Percentiles rank a stretch among this genome's conserved stretches.
These are phyloP conservation scores for Styphnolobium japonicum DNA, from an alignment of 306 rosid genomes.

Conservation along the genomic window DNA sequence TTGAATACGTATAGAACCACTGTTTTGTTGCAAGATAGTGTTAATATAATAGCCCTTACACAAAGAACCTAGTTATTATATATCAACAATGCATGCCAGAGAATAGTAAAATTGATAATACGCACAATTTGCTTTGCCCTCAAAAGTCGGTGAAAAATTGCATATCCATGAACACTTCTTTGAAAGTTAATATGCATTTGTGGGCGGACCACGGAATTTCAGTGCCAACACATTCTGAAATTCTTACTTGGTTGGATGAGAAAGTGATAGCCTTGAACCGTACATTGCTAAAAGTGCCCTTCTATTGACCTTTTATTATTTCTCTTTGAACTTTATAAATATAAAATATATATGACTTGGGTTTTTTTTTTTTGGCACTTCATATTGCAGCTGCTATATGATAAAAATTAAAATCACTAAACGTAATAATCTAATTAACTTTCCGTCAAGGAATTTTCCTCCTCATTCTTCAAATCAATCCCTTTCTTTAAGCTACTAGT, in stretches of 20 bases:
- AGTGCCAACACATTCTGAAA: constrained; percentile 16
- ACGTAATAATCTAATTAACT: constrained; percentile 16
- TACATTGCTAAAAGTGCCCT: constrained; percentile 32
- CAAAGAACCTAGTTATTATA: too few relatives aligned
- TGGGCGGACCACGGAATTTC: constrained; percentile 32
- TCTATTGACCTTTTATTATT: constrained; percentile 17
- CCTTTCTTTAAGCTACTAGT: constrained; percentile 23
- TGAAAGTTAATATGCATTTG: constrained; percentile 32
- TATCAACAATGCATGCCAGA: neutral
- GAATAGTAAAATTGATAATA: neutral
- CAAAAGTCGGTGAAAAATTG: constrained; percentile 23
- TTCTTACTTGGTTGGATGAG: constrained; percentile 18
- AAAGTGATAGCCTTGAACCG: constrained; percentile 16
- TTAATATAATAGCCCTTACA: constrained; percentile 2
- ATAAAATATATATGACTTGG: neutral
- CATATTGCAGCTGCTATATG: neutral
- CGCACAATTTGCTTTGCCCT: neutral
- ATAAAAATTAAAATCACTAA: neutral
- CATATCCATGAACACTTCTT: constrained; percentile 26
- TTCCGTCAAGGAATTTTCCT: constrained; percentile 29
- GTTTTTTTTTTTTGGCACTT: neutral
- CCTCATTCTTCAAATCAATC: constrained; percentile 5
- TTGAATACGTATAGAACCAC: constrained; percentile 11
- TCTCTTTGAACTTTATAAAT: constrained; percentile 4
- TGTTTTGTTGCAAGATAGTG: neutral